A percentile compares a stretch with the other conserved stretches of the same genome.
These are phyloP conservation scores for Camelina hispida DNA, from an alignment of 345 rosid genomes.

Conservation along the genomic window DNA sequence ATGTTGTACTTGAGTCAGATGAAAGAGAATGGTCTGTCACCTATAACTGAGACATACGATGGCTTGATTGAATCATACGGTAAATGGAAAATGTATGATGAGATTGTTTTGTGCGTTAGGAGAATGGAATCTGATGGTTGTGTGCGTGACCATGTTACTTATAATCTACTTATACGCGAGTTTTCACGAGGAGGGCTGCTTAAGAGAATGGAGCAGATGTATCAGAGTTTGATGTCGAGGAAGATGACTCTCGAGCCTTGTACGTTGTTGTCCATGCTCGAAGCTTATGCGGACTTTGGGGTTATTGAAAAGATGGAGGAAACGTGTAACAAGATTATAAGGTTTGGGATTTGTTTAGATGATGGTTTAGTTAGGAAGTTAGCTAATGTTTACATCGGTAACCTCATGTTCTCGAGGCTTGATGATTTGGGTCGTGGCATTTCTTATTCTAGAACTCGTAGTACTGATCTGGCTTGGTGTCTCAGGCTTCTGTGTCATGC, in stretches of 20 bases:
- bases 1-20: conserved; percentile 51
- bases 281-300: conserved; percentile 64
- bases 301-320: conserved; percentile 67
- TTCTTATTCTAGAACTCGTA: conserved; percentile 48
- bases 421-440: conserved; percentile 58
- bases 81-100: conserved; percentile 62
- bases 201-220: conserved; percentile 59
- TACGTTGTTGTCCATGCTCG: conserved; percentile 64
- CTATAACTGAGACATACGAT: conserved; percentile 53
- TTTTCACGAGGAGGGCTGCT: conserved; percentile 67
- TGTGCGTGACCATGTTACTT: conserved; percentile 60
- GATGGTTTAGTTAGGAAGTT: conserved; percentile 64
- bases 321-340: conserved; percentile 44
- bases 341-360: conserved; percentile 45
- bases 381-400: conserved; percentile 62
- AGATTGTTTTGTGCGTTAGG: conserved; percentile 61
- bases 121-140: conserved; percentile 63
- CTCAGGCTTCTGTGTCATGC: conserved; percentile 67
- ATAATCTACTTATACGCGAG: conserved; percentile 65
- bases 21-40: conserved; percentile 51
- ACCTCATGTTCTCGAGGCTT: conserved; percentile 72
- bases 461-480: conserved; percentile 62
- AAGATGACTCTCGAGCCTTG: conserved; percentile 58
- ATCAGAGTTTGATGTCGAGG: conserved; percentile 50
- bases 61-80: conserved; percentile 68